Evolutionary conservation across 1,139 yeast genomes (phyloP), one percentile per base, ranked within the genome.

Genomic region (Sugiyamaella grinbergsii): DNA sequence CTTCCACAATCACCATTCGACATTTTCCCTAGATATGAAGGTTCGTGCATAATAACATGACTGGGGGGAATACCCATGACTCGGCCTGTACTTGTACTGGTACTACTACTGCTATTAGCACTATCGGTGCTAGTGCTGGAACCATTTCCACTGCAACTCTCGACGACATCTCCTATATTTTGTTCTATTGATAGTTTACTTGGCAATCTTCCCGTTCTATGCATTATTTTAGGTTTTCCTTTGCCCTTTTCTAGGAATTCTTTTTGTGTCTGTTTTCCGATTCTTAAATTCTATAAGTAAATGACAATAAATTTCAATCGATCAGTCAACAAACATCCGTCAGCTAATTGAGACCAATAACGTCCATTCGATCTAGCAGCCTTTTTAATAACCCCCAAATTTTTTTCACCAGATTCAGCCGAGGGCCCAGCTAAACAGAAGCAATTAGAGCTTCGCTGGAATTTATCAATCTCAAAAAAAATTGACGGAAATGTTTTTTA

Each of bases 171-270:
- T 7, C 41, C 41, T 4, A 33, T 24, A 16, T 37, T 34, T 16
- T 31, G 36, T 36, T 43, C 47, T 34, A 43, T 43, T 15, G 47
- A 43, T 26, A 43, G 13, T 24, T 43, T 43, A 36, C 47, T 43
- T 5, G 42, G 47, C 8, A 43, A 34, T 28, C 47, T 34, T 16
- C 47, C 36, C 3, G 47, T 33, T 37, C 47, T 34, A 23, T 43
- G 41, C 47, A 43, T 43, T 11, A 5, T 43, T 18, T n/a, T 15
- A 15, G 16, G 8, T 23, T 23, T 16, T n/a, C n/a, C 33, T 29
- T 29, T 16, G 8, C 5, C 26, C 8, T n/a, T n/a, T n/a, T n/a
- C n/a, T n/a, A n/a, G n/a, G n/a, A n/a, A n/a, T n/a, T n/a, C n/a
- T n/a, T n/a, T n/a, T n/a, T n/a, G n/a, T n/a, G n/a, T n/a, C n/a